These are phyloP conservation scores for Niebla homalea DNA, from an alignment of 495 filamentous ascomycete genomes.

Conservation along the genomic window DNA sequence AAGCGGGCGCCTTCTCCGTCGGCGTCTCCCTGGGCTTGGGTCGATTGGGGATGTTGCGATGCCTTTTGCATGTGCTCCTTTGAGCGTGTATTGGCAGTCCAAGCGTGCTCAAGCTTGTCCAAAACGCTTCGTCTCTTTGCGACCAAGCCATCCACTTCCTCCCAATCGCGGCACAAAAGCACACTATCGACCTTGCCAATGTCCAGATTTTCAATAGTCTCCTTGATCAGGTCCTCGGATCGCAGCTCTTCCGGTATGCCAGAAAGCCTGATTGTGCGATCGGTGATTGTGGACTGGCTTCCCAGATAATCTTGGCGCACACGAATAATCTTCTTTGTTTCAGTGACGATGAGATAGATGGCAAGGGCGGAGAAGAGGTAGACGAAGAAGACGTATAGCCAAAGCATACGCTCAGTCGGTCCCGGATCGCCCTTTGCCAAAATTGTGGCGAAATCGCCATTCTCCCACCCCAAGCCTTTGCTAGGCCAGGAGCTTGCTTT, in stretches of 20 bases:
- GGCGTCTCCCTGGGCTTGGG: slow-evolving; percentile 5
- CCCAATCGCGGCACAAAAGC: slow-evolving; percentile 79
- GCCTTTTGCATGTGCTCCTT: slow-evolving; percentile 2
- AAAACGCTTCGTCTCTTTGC: slow-evolving; percentile 50
- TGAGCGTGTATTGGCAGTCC: slow-evolving; percentile 55
- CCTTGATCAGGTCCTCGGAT: slow-evolving; percentile 70
- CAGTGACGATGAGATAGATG: slow-evolving; percentile 66
- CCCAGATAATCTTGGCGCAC: slow-evolving; percentile 85
- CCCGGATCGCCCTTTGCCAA: neutral
- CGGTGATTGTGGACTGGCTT: slow-evolving; percentile 82
- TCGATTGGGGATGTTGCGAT: slow-evolving; percentile 1
- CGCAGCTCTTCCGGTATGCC: slow-evolving; percentile 72
- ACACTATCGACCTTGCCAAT: slow-evolving; percentile 92
- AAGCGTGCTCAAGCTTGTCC: slow-evolving; percentile 69
- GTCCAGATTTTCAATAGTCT: slow-evolving; percentile 72
- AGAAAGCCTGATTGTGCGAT: slow-evolving; percentile 82
- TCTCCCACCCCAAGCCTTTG: neutral
- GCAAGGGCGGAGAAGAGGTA: slow-evolving; percentile 78
- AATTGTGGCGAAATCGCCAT: neutral
- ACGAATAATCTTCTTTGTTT: slow-evolving; percentile 72
- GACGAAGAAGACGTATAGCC: slow-evolving; percentile 83
- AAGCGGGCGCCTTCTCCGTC: slow-evolving; percentile 40
- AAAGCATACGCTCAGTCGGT: slow-evolving; percentile 46
- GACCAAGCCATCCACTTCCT: slow-evolving; percentile 63
- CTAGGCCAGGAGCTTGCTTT: neutral